Conservation (phyloP, 1,139 yeast species). For the Hansenula sp. region DNA sequence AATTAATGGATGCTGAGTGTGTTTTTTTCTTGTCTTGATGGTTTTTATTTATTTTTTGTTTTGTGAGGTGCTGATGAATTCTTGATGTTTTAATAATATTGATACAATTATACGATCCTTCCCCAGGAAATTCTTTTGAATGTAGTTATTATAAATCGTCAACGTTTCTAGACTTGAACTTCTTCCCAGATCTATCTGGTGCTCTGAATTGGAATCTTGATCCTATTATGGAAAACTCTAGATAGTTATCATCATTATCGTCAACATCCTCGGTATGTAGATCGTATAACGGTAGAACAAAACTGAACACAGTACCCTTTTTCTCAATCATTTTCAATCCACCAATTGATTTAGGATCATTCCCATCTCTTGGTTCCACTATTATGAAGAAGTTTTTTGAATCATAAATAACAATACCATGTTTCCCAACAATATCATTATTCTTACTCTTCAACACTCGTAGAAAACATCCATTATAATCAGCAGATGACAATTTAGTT, state of each 20-base stretch:
- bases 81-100: not conserved
- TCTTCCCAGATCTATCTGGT: conserved; percentile 78
- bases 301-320: conserved; percentile 52
- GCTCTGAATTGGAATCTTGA: conserved; percentile 74
- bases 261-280: conserved; percentile 20
- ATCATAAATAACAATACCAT: conserved; percentile 87
- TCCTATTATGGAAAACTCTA: conserved; percentile 70
- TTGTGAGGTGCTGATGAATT: not conserved
- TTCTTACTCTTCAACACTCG: conserved; percentile 58
- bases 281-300: conserved; percentile 39
- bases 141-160: conserved; percentile 40
- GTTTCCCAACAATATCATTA: conserved; percentile 52
- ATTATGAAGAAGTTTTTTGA: conserved; percentile 72
- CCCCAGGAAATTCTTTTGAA: not conserved
- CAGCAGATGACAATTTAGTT: conserved; percentile 70
- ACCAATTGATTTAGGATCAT: conserved; percentile 39
- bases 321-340: conserved; percentile 57
- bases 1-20: not conserved
- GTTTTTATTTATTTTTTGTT: not conserved
- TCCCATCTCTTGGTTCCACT: conserved; percentile 42
- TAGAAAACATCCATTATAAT: conserved; percentile 73
- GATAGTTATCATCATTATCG: conserved; percentile 29
- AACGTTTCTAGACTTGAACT: conserved; percentile 76
- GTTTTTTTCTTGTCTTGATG: not conserved
- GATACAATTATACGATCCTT: not conserved